Percentiles rank a stretch among this genome's conserved stretches.
Evolutionary conservation across 495 filamentous ascomycete species (phyloP).

Genomic region (Xylaria acuta): DNA sequence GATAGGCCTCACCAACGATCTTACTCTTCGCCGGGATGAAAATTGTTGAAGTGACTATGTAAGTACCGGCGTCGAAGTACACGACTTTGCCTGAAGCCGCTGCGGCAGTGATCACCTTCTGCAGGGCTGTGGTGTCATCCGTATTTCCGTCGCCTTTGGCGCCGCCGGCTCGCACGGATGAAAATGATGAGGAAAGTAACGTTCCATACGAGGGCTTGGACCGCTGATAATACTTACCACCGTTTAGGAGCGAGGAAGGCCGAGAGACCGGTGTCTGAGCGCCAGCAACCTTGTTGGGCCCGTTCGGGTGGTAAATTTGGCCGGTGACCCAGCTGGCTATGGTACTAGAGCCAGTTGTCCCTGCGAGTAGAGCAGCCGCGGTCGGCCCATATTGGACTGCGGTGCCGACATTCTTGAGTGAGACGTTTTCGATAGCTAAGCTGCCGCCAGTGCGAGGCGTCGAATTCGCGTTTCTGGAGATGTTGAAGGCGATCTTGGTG

Average conservation of each 20-base stretch:
- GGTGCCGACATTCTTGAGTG: conserved; percentile 58
- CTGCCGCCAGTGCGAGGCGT: conserved; percentile 55
- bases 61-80: conserved; percentile 86
- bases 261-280: conserved; percentile 46
- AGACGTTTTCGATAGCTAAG: conserved; percentile 69
- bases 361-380: conserved; percentile 58
- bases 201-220: conserved; percentile 75
- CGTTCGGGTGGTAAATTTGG: conserved; percentile 49
- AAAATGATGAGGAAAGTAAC: conserved; percentile 60
- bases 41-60: conserved; percentile 78
- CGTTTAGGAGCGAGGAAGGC: conserved; percentile 43
- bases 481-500: conserved; percentile 60
- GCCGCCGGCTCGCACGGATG: conserved; percentile 73
- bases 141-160: conserved; percentile 74
- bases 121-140: conserved; percentile 71
- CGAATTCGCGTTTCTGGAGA: conserved; percentile 57
- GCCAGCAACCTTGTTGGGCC: conserved; percentile 43
- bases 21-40: conserved; percentile 72
- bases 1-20: conserved; percentile 84
- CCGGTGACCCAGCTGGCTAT: conserved; percentile 57
- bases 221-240: conserved; percentile 60
- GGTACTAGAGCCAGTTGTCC: conserved; percentile 56
- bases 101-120: conserved; percentile 68
- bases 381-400: conserved; percentile 63
- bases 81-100: conserved; percentile 64